Evolutionary conservation across 306 rosid genomes (phyloP), one percentile per base, ranked within the genome.

Genomic region (Gynostemma pentaphyllum): DNA sequence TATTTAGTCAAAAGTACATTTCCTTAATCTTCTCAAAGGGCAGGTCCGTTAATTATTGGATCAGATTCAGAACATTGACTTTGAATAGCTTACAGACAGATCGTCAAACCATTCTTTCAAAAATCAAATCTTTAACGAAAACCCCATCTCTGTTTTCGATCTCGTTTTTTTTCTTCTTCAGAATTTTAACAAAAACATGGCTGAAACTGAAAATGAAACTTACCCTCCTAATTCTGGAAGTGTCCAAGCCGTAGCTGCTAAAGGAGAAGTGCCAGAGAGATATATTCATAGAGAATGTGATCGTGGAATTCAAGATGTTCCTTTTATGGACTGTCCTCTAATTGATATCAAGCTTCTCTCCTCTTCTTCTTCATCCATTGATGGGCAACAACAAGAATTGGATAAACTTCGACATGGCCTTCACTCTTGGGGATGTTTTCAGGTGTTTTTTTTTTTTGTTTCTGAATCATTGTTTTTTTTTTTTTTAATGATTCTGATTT

Each of bases 401-500:
- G 53, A 21, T 5, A 63, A 71, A 39, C 54, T 76, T 39, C 46
- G 57, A 18, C 49, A 49, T 15, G 77, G 68, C 54, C 74, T 76
- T 47, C 19, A 65, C 8, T 36, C 61, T 4, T 74, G 79, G 68
- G 79, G 82, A 45, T 78, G 82, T 76, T 67, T 78, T 36, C 79
- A 74, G 79, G 79, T 74, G 30, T 13, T 19, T 39, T 41, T 26
- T 39, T n/a, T n/a, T n/a, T n/a, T n/a, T n/a, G n/a, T n/a, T n/a
- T n/a, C n/a, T n/a, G n/a, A n/a, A n/a, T n/a, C 59, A 9, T 2
- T 29, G 4, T 7, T 18, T 0, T 60, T 60, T 40, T 12, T 19
- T 9, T 26, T 26, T 36, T 13, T 12, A 27, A 52, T 2, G 37
- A 12, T 11, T 3, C 39, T 52, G 24, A 23, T 5, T 13, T 45